phyloP scores from a whole-genome alignment of 257 asterid species.

The Phtheirospermum japonicum region DNA sequence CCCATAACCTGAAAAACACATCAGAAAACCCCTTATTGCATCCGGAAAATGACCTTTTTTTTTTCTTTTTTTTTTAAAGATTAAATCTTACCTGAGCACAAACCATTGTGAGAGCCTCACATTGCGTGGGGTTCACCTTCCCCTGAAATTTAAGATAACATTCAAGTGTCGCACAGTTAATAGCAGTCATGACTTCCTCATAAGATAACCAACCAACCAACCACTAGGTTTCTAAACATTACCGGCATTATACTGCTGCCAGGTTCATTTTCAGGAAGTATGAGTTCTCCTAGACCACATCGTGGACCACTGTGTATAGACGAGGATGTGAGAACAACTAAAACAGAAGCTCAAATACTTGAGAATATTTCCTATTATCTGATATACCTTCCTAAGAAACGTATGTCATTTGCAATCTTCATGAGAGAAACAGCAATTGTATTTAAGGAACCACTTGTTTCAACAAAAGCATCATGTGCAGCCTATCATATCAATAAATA shows the following conservation, averaged over 20 bases:
- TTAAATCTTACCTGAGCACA: conserved; percentile 78
- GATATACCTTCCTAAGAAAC: conserved; percentile 86
- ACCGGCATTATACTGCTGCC: conserved; percentile 99
- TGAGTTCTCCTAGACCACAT: conserved; percentile 96
- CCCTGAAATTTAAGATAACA: conserved; percentile 61
- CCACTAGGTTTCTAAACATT: conserved; percentile 22
- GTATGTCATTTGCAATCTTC: conserved; percentile 95
- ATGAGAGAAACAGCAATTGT: conserved; percentile 84
- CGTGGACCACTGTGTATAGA: conserved; percentile 84
- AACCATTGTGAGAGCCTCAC: conserved; percentile 98
- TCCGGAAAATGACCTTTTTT: conserved; percentile 3
- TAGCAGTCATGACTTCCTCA: conserved; percentile 73
- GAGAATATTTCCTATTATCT: conserved; percentile 12
- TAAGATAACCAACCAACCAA: conserved; percentile 62
- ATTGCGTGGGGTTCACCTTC: conserved; percentile 95
- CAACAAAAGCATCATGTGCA: conserved; percentile 96
- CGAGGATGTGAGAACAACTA: conserved; percentile 29
- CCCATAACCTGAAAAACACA: conserved; percentile 64
- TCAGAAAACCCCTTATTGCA: conserved; percentile 16
- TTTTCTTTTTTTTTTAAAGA: too few relatives aligned
- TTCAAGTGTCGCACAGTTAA: conserved; percentile 4
- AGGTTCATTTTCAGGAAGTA: conserved; percentile 99
- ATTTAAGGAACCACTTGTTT: conserved; percentile 91
- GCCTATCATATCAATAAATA: conserved; percentile 53
- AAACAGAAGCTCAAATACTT: conserved; percentile 17